Evolutionary conservation across 2,329 filamentous ascomycete genomes (phyloP).

Genomic region (Xylaria multiplex): DNA sequence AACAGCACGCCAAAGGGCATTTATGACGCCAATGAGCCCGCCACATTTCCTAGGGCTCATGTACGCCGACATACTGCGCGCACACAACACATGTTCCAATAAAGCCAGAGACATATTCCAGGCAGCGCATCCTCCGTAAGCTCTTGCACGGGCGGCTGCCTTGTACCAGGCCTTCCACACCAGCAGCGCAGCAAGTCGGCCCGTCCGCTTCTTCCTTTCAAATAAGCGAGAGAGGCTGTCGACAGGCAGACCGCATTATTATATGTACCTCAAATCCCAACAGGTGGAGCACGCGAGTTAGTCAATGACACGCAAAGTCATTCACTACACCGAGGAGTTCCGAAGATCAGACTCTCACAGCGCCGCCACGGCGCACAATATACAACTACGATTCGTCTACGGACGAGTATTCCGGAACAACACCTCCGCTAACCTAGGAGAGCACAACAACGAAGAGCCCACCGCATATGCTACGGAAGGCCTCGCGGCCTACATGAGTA

Average conservation of each 20-base stretch:
- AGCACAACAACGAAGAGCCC: constrained; percentile 15
- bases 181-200: constrained; percentile 27
- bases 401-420: constrained; percentile 6
- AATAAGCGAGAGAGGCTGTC: constrained; percentile 36
- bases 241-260: not conserved
- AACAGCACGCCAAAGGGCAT: constrained; percentile 23
- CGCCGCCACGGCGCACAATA: constrained; percentile 9
- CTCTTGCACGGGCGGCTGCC: constrained; percentile 28
- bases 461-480: constrained; percentile 29
- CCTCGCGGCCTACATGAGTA: constrained; percentile 37
- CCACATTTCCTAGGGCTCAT: constrained; percentile 26
- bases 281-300: constrained; percentile 30
- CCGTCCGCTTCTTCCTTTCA: constrained; percentile 21
- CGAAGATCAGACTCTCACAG: not conserved
- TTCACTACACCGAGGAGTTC: constrained; percentile 31
- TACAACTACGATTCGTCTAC: not conserved
- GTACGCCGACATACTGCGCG: constrained; percentile 36
- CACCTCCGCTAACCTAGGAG: not conserved
- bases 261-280: constrained; percentile 21
- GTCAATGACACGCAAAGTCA: constrained; percentile 31
- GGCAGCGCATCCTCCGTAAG: not conserved
- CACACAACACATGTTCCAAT: constrained; percentile 27
- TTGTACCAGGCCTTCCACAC: constrained; percentile 38
- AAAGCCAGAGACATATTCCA: not conserved
- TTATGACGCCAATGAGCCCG: constrained; percentile 20